phyloP scores from a whole-genome alignment of 345 rosid genomes.

The Angophora floribunda region DNA sequence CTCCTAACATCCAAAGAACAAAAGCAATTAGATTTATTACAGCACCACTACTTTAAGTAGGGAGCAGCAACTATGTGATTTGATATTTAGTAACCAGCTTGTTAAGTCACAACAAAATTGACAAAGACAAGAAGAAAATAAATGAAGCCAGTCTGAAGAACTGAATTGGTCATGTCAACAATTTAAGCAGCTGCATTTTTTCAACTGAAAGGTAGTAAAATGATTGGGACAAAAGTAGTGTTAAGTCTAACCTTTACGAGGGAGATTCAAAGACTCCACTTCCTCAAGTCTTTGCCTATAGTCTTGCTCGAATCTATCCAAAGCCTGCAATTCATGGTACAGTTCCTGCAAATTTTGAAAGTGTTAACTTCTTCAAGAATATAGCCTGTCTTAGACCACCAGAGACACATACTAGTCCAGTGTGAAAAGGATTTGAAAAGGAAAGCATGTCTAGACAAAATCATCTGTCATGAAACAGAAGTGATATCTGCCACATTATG shows the following conservation, averaged over 20 bases:
- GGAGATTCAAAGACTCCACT: slow-evolving; percentile 41
- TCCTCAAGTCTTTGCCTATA: slow-evolving; percentile 39
- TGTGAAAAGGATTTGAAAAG: not conserved
- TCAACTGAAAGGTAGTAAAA: not conserved
- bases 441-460: not conserved
- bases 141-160: not conserved
- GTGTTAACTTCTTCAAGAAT: not conserved
- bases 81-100: not conserved
- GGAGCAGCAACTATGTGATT: not conserved
- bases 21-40: not conserved
- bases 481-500: not conserved
- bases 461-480: not conserved
- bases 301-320: slow-evolving; percentile 68
- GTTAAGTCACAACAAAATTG: not conserved
- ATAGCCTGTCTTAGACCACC: not conserved
- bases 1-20: slow-evolving; percentile 41
- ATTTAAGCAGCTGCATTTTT: not conserved
- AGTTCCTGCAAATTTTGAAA: slow-evolving; percentile 37
- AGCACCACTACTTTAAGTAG: not conserved
- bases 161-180: not conserved
- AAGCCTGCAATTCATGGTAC: slow-evolving; percentile 55
- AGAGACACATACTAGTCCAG: not conserved
- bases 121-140: not conserved
- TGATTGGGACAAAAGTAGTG: not conserved
- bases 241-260: slow-evolving; percentile 40